Base-by-base conservation (phyloP, 208 protist species). In the Trypanosoma brucei region DNA sequence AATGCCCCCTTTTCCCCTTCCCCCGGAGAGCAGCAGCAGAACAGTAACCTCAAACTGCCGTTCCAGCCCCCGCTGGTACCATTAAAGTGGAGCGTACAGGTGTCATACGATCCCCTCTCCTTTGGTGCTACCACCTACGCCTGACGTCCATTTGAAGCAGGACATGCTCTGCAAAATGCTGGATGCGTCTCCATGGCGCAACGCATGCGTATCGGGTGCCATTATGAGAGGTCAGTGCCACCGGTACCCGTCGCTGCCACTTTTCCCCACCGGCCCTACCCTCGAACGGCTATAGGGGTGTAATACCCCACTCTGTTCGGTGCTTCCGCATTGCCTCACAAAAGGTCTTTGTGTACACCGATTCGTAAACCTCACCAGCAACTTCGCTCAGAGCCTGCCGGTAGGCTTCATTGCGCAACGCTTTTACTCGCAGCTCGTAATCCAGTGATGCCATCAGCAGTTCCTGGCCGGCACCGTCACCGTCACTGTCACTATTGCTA, bases 301-400 rank as follows among this genome's bases (percentile, higher is more conserved):
- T 11, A 46, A 46, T 54, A 11, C 39, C 54, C 68, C 68, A 73
- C 30, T 73, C 60, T 14, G 33, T 54, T 37, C 61, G 34, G 37
- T 59, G 22, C 49, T 22, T 39, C 35, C 55, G 39, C 34, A 73
- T 46, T 13, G 68, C 44, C n/a, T 62, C 61, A 31, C 34, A 36
- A 49, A 63, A 64, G 6, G 75, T 61, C 14, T 42, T 58, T 49
- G 68, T 75, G 77, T 91, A 93, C 36, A 72, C 75, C 35, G 71
- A 66, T 0, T 76, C 48, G 65, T 89, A 93, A 0, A 91, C 38
- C 59, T 91, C 84, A 8, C 84, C 87, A 30, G 84, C 83, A 48
- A 93, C 46, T 62, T 91, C 87, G 54, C 78, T 76, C 14, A 91
- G 59, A 11, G 73, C 84, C 45, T 89, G 75, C 8, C 79, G 79